Evolutionary conservation across 352 stramenopile species (phyloP).

Genomic region (Phytopythium montanum): DNA sequence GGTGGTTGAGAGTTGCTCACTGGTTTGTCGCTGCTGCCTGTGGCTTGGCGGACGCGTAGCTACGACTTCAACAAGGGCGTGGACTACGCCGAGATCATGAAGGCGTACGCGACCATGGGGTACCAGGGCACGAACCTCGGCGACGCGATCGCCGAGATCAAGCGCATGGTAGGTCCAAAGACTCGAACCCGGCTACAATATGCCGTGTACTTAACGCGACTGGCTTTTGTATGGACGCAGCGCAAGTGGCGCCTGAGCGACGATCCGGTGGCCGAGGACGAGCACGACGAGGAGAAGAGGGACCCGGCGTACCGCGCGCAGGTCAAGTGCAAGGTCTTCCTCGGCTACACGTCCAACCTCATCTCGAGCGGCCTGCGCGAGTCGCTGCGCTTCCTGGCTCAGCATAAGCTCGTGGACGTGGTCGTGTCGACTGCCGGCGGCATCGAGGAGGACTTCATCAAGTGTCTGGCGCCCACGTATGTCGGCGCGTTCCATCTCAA

Average conservation of each 20-base stretch:
- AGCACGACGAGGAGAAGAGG: slow-evolving; percentile 90
- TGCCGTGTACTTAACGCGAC: no score
- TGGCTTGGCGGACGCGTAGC: slow-evolving; percentile 21
- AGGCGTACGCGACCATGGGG: slow-evolving; percentile 82
- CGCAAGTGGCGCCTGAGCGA: slow-evolving; percentile 96
- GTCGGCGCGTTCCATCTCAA: slow-evolving; percentile 98
- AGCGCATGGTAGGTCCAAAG: slow-evolving; percentile 90
- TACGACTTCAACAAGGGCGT: slow-evolving; percentile 92
- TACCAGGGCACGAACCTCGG: slow-evolving; percentile 97
- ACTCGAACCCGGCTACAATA: no score
- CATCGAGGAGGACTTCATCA: slow-evolving; percentile 99
- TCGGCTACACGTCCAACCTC: slow-evolving; percentile 99
- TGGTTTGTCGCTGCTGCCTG: background rate
- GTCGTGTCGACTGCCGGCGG: slow-evolving; percentile 93
- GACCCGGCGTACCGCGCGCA: slow-evolving; percentile 72
- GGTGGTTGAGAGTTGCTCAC: background rate
- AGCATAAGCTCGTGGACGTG: slow-evolving; percentile 99
- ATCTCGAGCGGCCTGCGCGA: slow-evolving; percentile 98
- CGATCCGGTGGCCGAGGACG: slow-evolving; percentile 88
- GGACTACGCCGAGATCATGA: slow-evolving; percentile 83
- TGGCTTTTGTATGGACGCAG: slow-evolving; percentile 15
- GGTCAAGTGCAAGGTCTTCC: slow-evolving; percentile 98
- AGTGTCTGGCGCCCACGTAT: slow-evolving; percentile 98
- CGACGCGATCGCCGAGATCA: slow-evolving; percentile 97
- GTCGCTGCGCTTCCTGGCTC: slow-evolving; percentile 95